Percentiles rank a stretch among this genome's conserved stretches.
Conservation (phyloP, 306 rosid species). For the Cucumis sativus region DNA sequence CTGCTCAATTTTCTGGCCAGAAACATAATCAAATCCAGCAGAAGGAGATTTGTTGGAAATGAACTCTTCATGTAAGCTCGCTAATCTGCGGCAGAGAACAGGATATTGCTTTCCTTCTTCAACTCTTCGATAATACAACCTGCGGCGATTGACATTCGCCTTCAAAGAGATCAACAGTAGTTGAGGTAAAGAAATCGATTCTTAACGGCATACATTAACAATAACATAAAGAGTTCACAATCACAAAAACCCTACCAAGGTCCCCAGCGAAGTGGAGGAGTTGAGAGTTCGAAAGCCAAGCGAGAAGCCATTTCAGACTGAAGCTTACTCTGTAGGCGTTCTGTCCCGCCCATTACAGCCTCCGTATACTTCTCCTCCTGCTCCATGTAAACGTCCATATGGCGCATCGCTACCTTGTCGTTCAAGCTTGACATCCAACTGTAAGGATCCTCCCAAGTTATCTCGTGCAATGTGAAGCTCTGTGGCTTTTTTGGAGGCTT, state of each 20-base stretch:
- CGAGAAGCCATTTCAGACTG: constrained; percentile 90
- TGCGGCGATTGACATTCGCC: constrained; percentile 12
- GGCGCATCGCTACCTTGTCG: constrained; percentile 89
- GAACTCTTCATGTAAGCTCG: constrained; percentile 65
- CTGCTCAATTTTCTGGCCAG: constrained; percentile 89
- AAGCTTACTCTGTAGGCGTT: constrained; percentile 57
- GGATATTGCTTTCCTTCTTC: constrained; percentile 87
- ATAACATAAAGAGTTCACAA: neutral
- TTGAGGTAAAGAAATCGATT: neutral
- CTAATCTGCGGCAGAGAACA: constrained; percentile 63
- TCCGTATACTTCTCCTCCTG: constrained; percentile 85
- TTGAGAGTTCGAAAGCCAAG: constrained; percentile 62
- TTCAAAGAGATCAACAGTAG: constrained; percentile 3
- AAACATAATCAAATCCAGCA: constrained; percentile 73
- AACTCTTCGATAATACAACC: constrained; percentile 81
- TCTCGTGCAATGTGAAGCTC: constrained; percentile 49
- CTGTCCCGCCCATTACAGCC: constrained; percentile 64
- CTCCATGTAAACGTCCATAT: constrained; percentile 92
- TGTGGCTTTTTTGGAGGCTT: constrained; percentile 73
- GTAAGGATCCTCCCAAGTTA: constrained; percentile 78
- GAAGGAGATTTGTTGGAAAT: constrained; percentile 66
- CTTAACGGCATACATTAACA: neutral
- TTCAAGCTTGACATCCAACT: constrained; percentile 75
- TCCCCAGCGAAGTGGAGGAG: constrained; percentile 81
- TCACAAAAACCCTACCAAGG: constrained; percentile 36